These are phyloP conservation scores for Cutaneotrichosporon arboriforme DNA, from an alignment of 1,284 basidiomycete species.

Conservation along the genomic window DNA sequence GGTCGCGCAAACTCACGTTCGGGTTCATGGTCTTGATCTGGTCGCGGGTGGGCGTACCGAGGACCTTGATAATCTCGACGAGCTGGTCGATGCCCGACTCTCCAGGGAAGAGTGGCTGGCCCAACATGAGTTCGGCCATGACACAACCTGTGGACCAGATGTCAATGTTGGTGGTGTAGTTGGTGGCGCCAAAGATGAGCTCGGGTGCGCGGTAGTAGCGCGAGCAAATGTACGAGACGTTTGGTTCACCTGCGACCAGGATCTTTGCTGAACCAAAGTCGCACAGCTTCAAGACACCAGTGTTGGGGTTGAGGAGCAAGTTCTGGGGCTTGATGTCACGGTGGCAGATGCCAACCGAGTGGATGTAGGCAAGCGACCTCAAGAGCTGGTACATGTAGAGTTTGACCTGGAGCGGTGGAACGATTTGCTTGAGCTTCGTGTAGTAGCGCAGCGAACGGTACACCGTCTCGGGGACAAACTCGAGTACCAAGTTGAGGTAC, in stretches of 20 bases:
- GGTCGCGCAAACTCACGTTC: constrained; percentile 55
- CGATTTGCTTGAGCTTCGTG: constrained; percentile 98
- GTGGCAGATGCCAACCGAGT: constrained; percentile 66
- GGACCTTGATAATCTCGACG: constrained; percentile 99
- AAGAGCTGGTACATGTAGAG: constrained; percentile 65
- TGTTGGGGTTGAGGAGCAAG: constrained; percentile 89
- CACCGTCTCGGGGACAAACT: constrained; percentile 99
- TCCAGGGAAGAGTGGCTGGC: constrained; percentile 96
- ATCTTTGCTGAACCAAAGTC: constrained; percentile 99
- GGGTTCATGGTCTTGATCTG: constrained; percentile 99
- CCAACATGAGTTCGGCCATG: constrained; percentile 99
- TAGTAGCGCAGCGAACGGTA: constrained; percentile 98
- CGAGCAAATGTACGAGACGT: constrained; percentile 99
- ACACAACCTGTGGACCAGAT: constrained; percentile 99
- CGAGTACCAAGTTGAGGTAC: constrained; percentile 97
- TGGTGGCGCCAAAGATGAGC: constrained; percentile 98
- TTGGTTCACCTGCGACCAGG: constrained; percentile 92
- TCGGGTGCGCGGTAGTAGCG: constrained; percentile 99
- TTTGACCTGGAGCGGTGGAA: constrained; percentile 99
- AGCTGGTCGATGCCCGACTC: constrained; percentile 99
- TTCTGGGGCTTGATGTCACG: constrained; percentile 99
- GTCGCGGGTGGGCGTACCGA: constrained; percentile 95
- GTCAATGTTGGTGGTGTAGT: constrained; percentile 99
- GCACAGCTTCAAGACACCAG: constrained; percentile 94
- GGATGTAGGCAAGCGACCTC: constrained; percentile 50